Conservation (phyloP, 352 stramenopile genomes). For the Pythium angustatum region DNA sequence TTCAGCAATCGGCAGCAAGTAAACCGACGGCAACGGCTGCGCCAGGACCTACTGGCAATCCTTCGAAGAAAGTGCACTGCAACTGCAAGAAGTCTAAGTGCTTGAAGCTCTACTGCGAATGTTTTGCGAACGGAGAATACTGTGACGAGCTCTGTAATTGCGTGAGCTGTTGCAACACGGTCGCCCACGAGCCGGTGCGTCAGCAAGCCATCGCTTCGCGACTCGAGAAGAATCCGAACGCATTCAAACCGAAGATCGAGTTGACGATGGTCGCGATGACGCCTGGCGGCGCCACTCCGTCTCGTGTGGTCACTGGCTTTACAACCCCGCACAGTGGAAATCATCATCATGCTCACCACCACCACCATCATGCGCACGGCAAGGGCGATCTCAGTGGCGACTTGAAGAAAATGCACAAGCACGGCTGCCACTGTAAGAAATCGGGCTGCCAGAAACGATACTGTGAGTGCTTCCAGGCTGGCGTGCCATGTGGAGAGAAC, state of each 20-base stretch:
- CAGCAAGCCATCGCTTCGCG: slow-evolving; percentile 88
- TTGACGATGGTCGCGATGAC: slow-evolving; percentile 11
- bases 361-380: slow-evolving; percentile 10
- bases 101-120: slow-evolving; percentile 97
- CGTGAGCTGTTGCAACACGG: slow-evolving; percentile 89
- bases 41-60: slow-evolving; percentile 7
- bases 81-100: slow-evolving; percentile 99
- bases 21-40: slow-evolving; percentile 1
- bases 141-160: slow-evolving; percentile 94
- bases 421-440: slow-evolving; percentile 97
- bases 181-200: slow-evolving; percentile 59
- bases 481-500: slow-evolving; percentile 82
- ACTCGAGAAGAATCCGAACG: slow-evolving; percentile 93
- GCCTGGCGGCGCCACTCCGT: neutral
- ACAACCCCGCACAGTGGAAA: slow-evolving; percentile 26
- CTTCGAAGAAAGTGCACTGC: slow-evolving; percentile 70
- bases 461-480: slow-evolving; percentile 96
- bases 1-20: slow-evolving; percentile 9
- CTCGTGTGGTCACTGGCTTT: slow-evolving; percentile 9
- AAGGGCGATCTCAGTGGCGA: slow-evolving; percentile 17
- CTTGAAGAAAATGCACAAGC: slow-evolving; percentile 89
- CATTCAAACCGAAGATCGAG: slow-evolving; percentile 97
- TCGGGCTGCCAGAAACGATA: slow-evolving; percentile 98
- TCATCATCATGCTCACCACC: slow-evolving; percentile 6
- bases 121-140: slow-evolving; percentile 91